Evolutionary conservation across 2,329 filamentous ascomycete genomes (phyloP).

Genomic region (Capronia coronata): DNA sequence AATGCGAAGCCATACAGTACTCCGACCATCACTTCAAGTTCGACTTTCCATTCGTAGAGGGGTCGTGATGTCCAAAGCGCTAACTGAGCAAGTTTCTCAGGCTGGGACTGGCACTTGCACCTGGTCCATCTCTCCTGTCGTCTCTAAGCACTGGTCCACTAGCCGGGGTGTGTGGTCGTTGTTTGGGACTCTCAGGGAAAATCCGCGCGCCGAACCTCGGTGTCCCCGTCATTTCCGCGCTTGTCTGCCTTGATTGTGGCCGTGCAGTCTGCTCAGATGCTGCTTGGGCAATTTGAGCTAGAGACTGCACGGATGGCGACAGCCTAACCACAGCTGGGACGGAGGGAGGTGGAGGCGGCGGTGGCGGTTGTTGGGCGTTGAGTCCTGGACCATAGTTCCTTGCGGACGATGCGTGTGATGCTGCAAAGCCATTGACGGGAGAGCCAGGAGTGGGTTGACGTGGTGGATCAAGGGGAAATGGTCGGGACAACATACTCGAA

Average conservation of each 20-base stretch:
- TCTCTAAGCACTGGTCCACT: constrained; percentile 25
- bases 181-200: constrained; percentile 17
- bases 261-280: constrained; percentile 13
- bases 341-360: constrained; percentile 11
- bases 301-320: constrained; percentile 18
- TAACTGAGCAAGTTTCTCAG: constrained; percentile 66
- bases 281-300: constrained; percentile 22
- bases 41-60: too few species aligned
- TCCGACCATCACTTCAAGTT: not conserved
- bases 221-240: constrained; percentile 18
- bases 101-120: constrained; percentile 72
- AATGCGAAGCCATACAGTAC: not conserved
- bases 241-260: constrained; percentile 19
- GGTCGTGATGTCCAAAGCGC: too few species aligned
- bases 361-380: constrained; percentile 5
- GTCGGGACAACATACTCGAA: constrained; percentile 16
- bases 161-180: constrained; percentile 21
- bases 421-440: constrained; percentile 21
- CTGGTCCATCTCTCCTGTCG: constrained; percentile 38
- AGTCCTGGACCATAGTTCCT: constrained; percentile 9
- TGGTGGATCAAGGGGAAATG: constrained; percentile 16
- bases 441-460: constrained; percentile 14
- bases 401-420: constrained; percentile 8
- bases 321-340: constrained; percentile 11
- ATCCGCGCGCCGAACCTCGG: constrained; percentile 15